Conservation (phyloP, 2,329 filamentous ascomycete species). For the Chalaropsis thielavioides region DNA sequence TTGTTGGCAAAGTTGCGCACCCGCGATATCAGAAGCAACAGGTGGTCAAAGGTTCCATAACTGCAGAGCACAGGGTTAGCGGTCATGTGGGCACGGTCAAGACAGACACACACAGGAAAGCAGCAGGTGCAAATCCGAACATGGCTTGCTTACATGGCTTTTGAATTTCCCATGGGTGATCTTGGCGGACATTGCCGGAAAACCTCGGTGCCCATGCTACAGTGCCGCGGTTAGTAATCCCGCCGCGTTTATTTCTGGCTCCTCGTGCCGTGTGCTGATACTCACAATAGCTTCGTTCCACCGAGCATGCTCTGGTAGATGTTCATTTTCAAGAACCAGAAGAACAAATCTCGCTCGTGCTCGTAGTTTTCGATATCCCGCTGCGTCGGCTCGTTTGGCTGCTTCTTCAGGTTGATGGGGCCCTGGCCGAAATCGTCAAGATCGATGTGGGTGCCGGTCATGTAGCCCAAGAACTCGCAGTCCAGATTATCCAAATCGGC, state of each 20-base stretch:
- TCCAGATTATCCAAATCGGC: slow-evolving; percentile 29
- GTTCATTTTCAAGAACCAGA: slow-evolving; percentile 95
- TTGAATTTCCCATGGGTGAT: slow-evolving; percentile 59
- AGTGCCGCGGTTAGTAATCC: slow-evolving; percentile 13
- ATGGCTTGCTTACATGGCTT: slow-evolving; percentile 45
- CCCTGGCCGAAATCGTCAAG: slow-evolving; percentile 27
- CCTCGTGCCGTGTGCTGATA: slow-evolving; percentile 22
- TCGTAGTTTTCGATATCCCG: slow-evolving; percentile 68
- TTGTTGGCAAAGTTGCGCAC: slow-evolving; percentile 63
- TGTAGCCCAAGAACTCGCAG: slow-evolving; percentile 28
- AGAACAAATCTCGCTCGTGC: slow-evolving; percentile 72
- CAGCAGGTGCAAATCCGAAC: background rate
- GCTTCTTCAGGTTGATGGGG: slow-evolving; percentile 26
- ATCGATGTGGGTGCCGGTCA: slow-evolving; percentile 29
- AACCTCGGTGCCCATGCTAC: slow-evolving; percentile 60
- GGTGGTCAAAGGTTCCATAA: slow-evolving; percentile 79
- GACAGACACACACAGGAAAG: background rate
- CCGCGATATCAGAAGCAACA: slow-evolving; percentile 67
- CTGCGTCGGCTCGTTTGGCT: slow-evolving; percentile 31
- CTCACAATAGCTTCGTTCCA: slow-evolving; percentile 73
- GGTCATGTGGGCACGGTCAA: background rate
- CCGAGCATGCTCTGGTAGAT: slow-evolving; percentile 81
- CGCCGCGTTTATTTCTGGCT: background rate
- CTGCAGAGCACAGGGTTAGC: slow-evolving; percentile 29
- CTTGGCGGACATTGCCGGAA: slow-evolving; percentile 85